Evolutionary conservation across 352 stramenopile species (phyloP), one percentile per base, ranked within the genome.

Genomic region (Globisporangium heterothallicum): DNA sequence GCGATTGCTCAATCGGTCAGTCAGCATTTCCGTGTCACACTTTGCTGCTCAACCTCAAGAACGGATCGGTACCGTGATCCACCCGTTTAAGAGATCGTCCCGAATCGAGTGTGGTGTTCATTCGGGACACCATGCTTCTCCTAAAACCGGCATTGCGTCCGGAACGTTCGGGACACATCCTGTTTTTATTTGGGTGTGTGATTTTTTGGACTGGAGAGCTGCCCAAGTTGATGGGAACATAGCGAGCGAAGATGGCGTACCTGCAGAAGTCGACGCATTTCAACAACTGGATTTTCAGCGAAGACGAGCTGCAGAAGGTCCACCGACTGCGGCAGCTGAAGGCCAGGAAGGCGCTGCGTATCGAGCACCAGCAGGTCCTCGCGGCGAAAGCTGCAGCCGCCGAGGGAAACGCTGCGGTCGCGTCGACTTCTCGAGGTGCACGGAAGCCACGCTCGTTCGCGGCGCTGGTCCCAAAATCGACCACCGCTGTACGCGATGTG

Each of bases 261-360:
- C 67, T 94, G 32, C 44, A 76, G 52, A 73, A 72, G 59, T 92
- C 84, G 64, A 92, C 84, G 62, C 84, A 94, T 70, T 89, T 92
- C 56, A 92, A 92, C 69, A 94, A 92, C 64, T 94, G 84, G 84
- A 61, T 94, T 60, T 90, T 94, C 68, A 74, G 69, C 29, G 22
- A 26, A 8, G 79, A 86, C 19, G 64, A 91, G 53, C 72, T 94
- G 24, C 40, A 45, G 52, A 72, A 63, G 41, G 65, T 84, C n/a
- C 65, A 74, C 6, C 59, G 71, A 3, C 58, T 94, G 40, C 78
- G 81, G 30, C 62, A 82, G 58, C 61, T 91, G 19, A 92, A 92
- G 62, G 67, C 59, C 1, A 72, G 75, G 43, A 72, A 70, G 16
- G 61, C 74, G 32, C 59, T 91, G 56, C 80, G 78, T 27, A 49